Evolutionary conservation across 306 rosid species (phyloP).

Genomic region (Quercus glauca): DNA sequence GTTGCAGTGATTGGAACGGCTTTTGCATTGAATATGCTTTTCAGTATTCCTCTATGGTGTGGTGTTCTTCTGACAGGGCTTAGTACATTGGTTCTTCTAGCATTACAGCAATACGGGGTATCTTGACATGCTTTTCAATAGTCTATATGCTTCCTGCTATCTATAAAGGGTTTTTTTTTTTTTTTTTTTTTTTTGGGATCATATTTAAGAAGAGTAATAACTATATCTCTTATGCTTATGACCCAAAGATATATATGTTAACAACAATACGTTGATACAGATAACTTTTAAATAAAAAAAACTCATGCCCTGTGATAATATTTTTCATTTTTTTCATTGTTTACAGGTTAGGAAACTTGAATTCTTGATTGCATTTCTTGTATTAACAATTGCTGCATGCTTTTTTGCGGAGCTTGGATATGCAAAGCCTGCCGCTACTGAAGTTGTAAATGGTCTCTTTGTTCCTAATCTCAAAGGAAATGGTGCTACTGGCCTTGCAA

Average conservation of each 20-base stretch:
- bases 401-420: constrained; percentile 87
- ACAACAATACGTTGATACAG: constrained; percentile 2
- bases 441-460: constrained; percentile 75
- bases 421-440: constrained; percentile 72
- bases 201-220: neutral
- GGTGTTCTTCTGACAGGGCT: constrained; percentile 61
- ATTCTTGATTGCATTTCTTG: constrained; percentile 84
- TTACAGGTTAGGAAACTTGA: constrained; percentile 94
- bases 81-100: constrained; percentile 50
- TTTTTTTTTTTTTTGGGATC: no score
- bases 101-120: constrained; percentile 97
- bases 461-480: constrained; percentile 83
- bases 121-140: constrained; percentile 15
- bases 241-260: constrained; percentile 5
- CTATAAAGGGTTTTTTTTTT: neutral
- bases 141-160: neutral
- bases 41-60: constrained; percentile 53
- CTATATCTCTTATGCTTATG: neutral
- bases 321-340: neutral
- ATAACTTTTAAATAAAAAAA: neutral
- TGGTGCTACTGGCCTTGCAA: constrained; percentile 96
- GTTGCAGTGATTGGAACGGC: constrained; percentile 62
- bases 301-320: neutral
- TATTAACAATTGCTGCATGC: constrained; percentile 85
- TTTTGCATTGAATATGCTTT: constrained; percentile 64